These are phyloP conservation scores for Coniochaeta sp. DNA, from an alignment of 2,329 filamentous ascomycete species.

Conservation along the genomic window DNA sequence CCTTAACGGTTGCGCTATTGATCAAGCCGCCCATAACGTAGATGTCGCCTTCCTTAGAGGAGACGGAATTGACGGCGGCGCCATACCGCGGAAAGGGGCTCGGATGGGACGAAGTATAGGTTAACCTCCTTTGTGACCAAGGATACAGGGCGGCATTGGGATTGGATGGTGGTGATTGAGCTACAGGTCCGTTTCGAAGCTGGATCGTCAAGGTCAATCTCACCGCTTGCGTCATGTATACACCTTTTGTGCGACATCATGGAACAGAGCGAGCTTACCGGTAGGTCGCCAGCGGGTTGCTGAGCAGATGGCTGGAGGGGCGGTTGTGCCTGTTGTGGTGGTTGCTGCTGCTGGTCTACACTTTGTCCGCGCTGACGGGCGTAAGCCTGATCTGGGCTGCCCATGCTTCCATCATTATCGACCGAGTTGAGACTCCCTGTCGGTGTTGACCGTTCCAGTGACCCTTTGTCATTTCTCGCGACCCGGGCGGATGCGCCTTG, in stretches of 20 bases:
- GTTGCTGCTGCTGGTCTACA: conserved; percentile 38
- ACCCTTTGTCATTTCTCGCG: conserved; percentile 47
- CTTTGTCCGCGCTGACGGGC: conserved; percentile 46
- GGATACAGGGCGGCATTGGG: conserved; percentile 82
- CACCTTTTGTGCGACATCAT: background rate
- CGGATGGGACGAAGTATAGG: conserved; percentile 72
- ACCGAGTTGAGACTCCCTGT: conserved; percentile 73
- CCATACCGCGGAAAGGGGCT: conserved; percentile 96
- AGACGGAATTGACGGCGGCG: conserved; percentile 84
- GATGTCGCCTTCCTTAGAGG: conserved; percentile 93
- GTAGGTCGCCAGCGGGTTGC: conserved; percentile 33
- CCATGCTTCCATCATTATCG: conserved; percentile 47
- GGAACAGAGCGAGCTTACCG: conserved; percentile 30
- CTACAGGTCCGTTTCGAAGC: conserved; percentile 43
- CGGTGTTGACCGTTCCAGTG: conserved; percentile 56
- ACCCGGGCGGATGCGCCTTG: conserved; percentile 40
- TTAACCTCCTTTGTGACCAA: conserved; percentile 86
- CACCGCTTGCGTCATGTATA: background rate
- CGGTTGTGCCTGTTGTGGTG: conserved; percentile 39
- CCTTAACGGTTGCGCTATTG: conserved; percentile 90
- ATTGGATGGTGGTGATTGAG: conserved; percentile 30
- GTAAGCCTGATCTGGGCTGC: conserved; percentile 58
- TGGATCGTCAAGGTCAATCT: conserved; percentile 19
- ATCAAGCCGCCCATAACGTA: conserved; percentile 97
- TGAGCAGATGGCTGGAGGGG: conserved; percentile 19